phyloP scores from a whole-genome alignment of 169 alveolate species.

The Eimeria acervulina region DNA sequence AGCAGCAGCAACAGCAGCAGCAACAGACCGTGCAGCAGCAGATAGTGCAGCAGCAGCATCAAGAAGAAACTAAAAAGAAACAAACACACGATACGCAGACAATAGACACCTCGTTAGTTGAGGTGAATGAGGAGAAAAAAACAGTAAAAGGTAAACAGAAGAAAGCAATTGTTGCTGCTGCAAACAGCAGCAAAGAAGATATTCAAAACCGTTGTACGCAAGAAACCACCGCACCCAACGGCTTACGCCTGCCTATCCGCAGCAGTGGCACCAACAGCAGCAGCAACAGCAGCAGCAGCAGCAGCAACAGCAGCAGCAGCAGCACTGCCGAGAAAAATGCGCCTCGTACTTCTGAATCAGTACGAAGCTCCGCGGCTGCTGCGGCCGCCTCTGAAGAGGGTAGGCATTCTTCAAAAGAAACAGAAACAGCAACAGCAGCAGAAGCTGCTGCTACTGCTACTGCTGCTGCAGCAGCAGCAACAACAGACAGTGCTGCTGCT shows the following conservation, averaged over 20 bases:
- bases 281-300: background rate
- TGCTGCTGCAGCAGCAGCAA: background rate
- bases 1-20: no score
- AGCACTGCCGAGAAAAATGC: background rate
- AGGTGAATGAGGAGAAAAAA: background rate
- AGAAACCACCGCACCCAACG: background rate
- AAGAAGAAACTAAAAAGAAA: no score
- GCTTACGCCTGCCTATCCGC: conserved; percentile 48
- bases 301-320: background rate
- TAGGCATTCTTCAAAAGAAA: background rate
- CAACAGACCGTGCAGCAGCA: no score
- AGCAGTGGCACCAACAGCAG: conserved; percentile 19
- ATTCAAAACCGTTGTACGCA: no score
- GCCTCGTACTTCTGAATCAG: background rate
- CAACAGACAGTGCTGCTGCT: background rate
- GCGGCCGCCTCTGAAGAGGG: background rate
- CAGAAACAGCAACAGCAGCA: background rate
- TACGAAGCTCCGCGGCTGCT: no score
- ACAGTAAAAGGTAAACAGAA: background rate
- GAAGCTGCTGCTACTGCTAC: background rate
- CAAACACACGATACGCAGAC: no score
- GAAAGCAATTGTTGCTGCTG: background rate
- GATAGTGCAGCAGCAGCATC: no score
- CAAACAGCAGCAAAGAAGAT: background rate
- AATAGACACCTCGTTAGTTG: background rate